Evolutionary conservation across 2,329 filamentous ascomycete genomes (phyloP).

Genomic region (Trichophaea hybrida): DNA sequence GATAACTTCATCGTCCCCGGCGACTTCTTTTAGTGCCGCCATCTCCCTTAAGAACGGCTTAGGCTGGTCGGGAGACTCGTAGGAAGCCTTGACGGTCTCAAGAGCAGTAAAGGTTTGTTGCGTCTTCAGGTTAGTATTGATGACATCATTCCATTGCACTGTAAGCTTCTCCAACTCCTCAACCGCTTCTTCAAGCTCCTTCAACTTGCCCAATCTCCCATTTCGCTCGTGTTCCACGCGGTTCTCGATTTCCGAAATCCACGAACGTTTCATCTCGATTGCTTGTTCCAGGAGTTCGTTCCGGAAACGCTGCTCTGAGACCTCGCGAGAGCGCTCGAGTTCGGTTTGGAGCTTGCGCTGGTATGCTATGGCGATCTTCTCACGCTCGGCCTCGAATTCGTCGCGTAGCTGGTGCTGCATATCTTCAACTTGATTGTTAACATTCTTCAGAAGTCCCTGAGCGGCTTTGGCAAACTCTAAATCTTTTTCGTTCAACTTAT

Average conservation of each 20-base stretch:
- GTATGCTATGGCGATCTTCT: constrained; percentile 62
- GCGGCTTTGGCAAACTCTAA: constrained; percentile 72
- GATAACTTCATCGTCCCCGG: constrained; percentile 68
- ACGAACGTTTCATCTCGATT: constrained; percentile 72
- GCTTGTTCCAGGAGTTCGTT: constrained; percentile 87
- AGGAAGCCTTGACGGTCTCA: constrained; percentile 73
- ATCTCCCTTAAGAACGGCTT: constrained; percentile 84
- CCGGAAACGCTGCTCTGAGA: constrained; percentile 67
- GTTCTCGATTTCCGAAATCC: constrained; percentile 59
- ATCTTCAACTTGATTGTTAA: constrained; percentile 65
- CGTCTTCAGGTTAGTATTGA: constrained; percentile 80
- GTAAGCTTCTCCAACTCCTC: constrained; percentile 76
- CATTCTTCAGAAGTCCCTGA: constrained; percentile 71
- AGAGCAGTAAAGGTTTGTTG: constrained; percentile 94
- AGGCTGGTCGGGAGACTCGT: constrained; percentile 60
- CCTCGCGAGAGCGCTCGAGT: constrained; percentile 60
- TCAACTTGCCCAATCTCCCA: constrained; percentile 71
- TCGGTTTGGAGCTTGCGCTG: constrained; percentile 66
- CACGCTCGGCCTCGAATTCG: constrained; percentile 79
- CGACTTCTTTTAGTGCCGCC: constrained; percentile 85
- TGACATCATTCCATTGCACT: constrained; percentile 74
- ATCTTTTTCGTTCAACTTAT: constrained; percentile 52
- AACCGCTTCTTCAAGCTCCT: constrained; percentile 63
- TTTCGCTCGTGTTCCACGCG: constrained; percentile 81
- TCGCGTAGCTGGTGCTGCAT: constrained; percentile 73